A percentile compares a stretch with the other conserved stretches of the same genome.
Evolutionary conservation across 176 grass and related monocot genomes (phyloP).

Genomic region (Bonia amplexicaulis): DNA sequence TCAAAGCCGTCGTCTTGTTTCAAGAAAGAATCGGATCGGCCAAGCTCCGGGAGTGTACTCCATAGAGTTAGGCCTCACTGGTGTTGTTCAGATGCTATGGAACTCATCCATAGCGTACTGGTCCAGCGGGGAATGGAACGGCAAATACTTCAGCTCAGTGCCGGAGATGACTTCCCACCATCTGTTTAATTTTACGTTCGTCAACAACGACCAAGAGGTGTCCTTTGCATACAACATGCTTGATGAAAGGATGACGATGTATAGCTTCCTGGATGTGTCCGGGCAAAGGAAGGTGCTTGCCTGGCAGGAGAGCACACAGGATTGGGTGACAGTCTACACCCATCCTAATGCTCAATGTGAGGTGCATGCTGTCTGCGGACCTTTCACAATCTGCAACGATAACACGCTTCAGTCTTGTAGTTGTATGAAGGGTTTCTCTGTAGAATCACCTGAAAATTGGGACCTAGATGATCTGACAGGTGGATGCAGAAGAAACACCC

Average conservation of each 20-base stretch:
- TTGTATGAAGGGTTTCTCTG: conserved; percentile 41
- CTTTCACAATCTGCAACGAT: conserved; percentile 40
- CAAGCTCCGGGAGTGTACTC: too few species aligned
- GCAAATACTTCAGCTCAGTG: not conserved
- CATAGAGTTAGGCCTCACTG: too few species aligned
- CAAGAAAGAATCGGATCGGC: too few species aligned
- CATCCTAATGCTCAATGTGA: conserved; percentile 28
- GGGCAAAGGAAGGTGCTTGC: conserved; percentile 14
- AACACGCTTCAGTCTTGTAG: conserved; percentile 7
- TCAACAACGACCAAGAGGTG: too few species aligned
- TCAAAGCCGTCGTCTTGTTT: too few species aligned
- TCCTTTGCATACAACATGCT: too few species aligned
- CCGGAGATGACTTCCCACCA: not conserved
- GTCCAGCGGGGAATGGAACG: conserved; percentile 11
- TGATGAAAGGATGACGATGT: not conserved
- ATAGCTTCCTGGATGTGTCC: conserved; percentile 17
- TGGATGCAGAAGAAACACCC: conserved; percentile 39
- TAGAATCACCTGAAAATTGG: conserved; percentile 11
- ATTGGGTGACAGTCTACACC: too few species aligned
- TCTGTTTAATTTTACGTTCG: too few species aligned
- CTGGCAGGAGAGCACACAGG: not conserved
- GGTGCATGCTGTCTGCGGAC: conserved; percentile 35
- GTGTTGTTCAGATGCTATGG: not conserved
- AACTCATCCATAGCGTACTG: not conserved
- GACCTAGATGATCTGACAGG: conserved; percentile 18